Conservation (phyloP, 176 grass and related monocot genomes). For the Bonia amplexicaulis region DNA sequence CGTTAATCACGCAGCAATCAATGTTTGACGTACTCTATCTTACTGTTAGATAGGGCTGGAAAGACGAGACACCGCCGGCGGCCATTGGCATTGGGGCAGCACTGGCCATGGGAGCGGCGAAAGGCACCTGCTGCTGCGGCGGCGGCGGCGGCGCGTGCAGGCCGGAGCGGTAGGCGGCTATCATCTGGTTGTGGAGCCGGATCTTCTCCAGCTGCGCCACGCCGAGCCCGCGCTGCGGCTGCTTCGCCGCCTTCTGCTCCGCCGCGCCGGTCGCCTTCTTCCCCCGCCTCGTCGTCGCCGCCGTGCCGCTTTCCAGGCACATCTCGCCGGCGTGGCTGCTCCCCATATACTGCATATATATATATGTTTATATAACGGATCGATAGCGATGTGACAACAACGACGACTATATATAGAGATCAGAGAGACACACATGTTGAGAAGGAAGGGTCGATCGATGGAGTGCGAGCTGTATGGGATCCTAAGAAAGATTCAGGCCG, state of each 20-base stretch:
- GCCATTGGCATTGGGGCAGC: background rate
- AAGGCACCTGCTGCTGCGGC: background rate
- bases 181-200: constrained; percentile 57
- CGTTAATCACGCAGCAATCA: background rate
- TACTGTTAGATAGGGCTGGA: constrained; percentile 19
- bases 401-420: background rate
- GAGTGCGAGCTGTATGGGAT: constrained; percentile 21
- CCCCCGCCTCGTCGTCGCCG: constrained; percentile 5
- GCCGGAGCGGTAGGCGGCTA: constrained; percentile 32
- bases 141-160: background rate
- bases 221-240: constrained; percentile 54
- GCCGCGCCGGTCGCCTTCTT: background rate
- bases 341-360: constrained; percentile 10
- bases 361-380: background rate
- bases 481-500: constrained; percentile 36
- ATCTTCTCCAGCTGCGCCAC: constrained; percentile 56
- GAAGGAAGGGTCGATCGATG: background rate
- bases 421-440: background rate
- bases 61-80: background rate
- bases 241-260: constrained; percentile 20
- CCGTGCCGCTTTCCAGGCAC: constrained; percentile 28
- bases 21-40: background rate
- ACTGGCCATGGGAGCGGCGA: background rate
- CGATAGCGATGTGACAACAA: constrained; percentile 9
- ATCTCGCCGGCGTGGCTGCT: constrained; percentile 29